Evolutionary conservation across 1,284 basidiomycete genomes (phyloP).

Genomic region (Acaromyces ingoldii): DNA sequence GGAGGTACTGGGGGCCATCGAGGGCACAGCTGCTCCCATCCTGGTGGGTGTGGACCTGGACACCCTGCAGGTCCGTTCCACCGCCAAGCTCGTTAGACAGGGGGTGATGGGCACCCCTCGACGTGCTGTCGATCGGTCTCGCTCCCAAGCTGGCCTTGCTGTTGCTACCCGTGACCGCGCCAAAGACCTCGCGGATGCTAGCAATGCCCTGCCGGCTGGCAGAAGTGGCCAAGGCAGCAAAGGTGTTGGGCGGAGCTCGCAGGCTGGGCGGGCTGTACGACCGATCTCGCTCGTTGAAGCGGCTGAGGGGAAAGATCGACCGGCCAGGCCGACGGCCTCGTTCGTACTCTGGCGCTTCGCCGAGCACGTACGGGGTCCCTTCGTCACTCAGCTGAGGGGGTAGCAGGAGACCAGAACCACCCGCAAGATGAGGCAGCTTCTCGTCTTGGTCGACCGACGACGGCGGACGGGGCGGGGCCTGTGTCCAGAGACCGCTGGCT

Average conservation of each 20-base stretch:
- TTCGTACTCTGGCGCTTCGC: neutral
- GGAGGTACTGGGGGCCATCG: slow-evolving; percentile 4
- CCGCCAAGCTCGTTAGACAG: neutral
- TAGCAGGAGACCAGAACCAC: slow-evolving; percentile 3
- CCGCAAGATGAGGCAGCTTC: too few species aligned
- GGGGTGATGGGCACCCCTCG: neutral
- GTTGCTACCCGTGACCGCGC: neutral
- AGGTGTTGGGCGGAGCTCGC: neutral
- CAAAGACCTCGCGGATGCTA: neutral
- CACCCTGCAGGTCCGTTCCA: slow-evolving; percentile 48
- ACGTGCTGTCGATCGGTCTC: neutral
- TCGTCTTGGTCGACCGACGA: too few species aligned
- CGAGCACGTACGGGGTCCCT: neutral
- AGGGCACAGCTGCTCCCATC: slow-evolving; percentile 55
- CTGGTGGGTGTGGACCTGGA: slow-evolving; percentile 55
- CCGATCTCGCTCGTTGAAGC: slow-evolving; percentile 47
- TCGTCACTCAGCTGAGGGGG: neutral
- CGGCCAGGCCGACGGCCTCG: neutral
- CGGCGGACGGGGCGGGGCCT: too few species aligned
- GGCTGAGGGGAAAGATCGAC: neutral
- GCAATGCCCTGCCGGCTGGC: slow-evolving; percentile 48
- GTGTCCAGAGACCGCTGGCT: too few species aligned
- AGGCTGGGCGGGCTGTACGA: slow-evolving; percentile 57
- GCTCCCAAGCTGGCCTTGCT: neutral
- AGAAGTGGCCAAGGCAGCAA: slow-evolving; percentile 43